Conservation (phyloP, 2,329 filamentous ascomycete species). For the Alternaria sp. region DNA sequence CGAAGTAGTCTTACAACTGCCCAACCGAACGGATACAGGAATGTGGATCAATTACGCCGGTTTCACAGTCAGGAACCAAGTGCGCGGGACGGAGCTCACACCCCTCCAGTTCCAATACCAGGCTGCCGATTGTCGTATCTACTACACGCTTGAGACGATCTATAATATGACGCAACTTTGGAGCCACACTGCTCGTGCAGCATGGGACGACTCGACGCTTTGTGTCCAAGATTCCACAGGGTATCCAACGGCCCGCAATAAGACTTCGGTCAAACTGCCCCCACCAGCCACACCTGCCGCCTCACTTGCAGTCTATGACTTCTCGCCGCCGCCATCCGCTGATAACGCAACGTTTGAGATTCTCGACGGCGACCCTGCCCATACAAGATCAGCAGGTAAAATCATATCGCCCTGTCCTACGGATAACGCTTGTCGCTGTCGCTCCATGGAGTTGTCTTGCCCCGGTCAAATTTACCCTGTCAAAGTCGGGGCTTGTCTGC, state of each 20-base stretch:
- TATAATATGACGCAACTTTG: background rate
- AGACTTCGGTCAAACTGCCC: background rate
- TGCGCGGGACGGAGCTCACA: slow-evolving; percentile 36
- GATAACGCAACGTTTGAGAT: background rate
- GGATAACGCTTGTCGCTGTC: background rate
- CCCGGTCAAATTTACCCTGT: too few species aligned
- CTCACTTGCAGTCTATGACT: background rate
- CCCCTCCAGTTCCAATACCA: slow-evolving; percentile 50
- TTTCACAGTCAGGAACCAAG: slow-evolving; percentile 49
- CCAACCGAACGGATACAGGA: slow-evolving; percentile 16
- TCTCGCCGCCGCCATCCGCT: background rate
- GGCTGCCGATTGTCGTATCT: slow-evolving; percentile 50
- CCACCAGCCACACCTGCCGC: background rate
- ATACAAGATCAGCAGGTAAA: too few species aligned
- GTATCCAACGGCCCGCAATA: background rate
- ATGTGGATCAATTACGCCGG: slow-evolving; percentile 32
- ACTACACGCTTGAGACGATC: slow-evolving; percentile 33
- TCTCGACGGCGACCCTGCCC: background rate
- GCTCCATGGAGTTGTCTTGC: too few species aligned
- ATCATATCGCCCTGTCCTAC: too few species aligned
- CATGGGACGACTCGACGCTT: background rate
- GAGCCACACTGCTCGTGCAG: background rate
- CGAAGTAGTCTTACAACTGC: background rate
- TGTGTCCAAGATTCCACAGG: background rate
- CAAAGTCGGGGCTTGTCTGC: too few species aligned